Base-by-base conservation (phyloP, 2,329 filamentous ascomycete genomes). In the Geoglossum cookeanum region DNA sequence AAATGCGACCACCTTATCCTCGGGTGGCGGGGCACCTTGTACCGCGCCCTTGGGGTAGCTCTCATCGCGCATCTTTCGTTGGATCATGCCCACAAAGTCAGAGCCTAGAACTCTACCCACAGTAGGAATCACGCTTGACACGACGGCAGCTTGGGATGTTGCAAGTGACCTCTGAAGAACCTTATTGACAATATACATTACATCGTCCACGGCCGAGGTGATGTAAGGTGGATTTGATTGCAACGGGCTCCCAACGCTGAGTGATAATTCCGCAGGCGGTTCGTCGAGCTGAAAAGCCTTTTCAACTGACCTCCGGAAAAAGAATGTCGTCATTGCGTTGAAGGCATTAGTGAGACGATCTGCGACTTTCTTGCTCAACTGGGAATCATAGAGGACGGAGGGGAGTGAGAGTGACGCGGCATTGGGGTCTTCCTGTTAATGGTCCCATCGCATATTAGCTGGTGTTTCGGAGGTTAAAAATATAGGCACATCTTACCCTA, bases 131-230 rank as follows among this genome's bases (percentile, higher is more conserved):
- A 94, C 85, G 58, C 80, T 86, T 47, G 80, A 80, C 27, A 94
- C 78, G 3, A 95, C 82, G 17, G 83, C 77, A 62, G 83, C 77
- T 67, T 96, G 90, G 1, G 86, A 87, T 0, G 94, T 97, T 0
- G 87, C 84, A 27, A 97, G 75, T 0, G 88, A 86, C 62, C 91
- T 84, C 61, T 94, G 85, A 6, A 97, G 76, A 37, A 97, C 85
- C 55, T 91, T 84, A 67, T 94, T 94, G 67, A 95, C 87, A 64
- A 98, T 96, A 70, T 97, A 98, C 91, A 98, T 97, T 65, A 97
- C 89, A 71, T 96, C 92, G 72, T 98, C 92, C 7, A 98, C 90
- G 0, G 91, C 90, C 1, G 90, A 89, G 48, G 92, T 91, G 64
- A 98, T 95, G 66, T 87, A 94, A 0, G 92, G 92, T 2, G 88